Base-by-base conservation (phyloP, 2,329 filamentous ascomycete genomes). In the Hymenoscyphus fructigenus region DNA sequence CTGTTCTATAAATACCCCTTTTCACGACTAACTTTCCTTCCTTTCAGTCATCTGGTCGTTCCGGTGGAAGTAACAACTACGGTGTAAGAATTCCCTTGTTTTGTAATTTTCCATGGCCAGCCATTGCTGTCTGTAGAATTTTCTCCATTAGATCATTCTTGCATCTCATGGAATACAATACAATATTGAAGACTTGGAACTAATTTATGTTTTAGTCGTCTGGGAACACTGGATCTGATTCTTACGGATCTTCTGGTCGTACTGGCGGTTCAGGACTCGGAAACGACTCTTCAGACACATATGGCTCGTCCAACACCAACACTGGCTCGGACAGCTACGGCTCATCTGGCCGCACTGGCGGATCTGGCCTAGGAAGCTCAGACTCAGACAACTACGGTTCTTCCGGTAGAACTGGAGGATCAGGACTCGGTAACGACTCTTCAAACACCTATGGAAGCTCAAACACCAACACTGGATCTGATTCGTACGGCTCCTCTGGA, bases 371-470 rank as follows among this genome's bases (percentile, higher is more conserved):
- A 14, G 65, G 66, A 38, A 68, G 38, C 29, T 67, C 60, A 20
- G 53, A 28, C 36, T 62, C 69, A 60, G 66, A 60, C 44, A 68
- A 50, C 65, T 68, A 64, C 55, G 71, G 72, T 60, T 71, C 71
- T 6, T 44, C 41, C 9, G 58, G 29, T 50, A 67, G 68, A 28
- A 72, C 71, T 38, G 63, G 61, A 47, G 67, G 70, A 59, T 66
- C 66, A 28, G 66, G 69, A 60, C 67, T 64, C 50, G 71, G 73
- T 56, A 68, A 44, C 32, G 66, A 58, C 23, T n/a, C 26, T 26
- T 63, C 56, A 28, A 61, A 71, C 62, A 73, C 72, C 68, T 70
- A 76, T 62, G 75, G 73, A 47, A 47, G n/a, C 12, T 63, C 61
- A 3, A 44, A 44, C 41, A 44, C 12, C 14, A 44, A 44, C 5